Conservation (phyloP, 1,139 yeast genomes). For the Hemisphaericaspora xylanilytica region DNA sequence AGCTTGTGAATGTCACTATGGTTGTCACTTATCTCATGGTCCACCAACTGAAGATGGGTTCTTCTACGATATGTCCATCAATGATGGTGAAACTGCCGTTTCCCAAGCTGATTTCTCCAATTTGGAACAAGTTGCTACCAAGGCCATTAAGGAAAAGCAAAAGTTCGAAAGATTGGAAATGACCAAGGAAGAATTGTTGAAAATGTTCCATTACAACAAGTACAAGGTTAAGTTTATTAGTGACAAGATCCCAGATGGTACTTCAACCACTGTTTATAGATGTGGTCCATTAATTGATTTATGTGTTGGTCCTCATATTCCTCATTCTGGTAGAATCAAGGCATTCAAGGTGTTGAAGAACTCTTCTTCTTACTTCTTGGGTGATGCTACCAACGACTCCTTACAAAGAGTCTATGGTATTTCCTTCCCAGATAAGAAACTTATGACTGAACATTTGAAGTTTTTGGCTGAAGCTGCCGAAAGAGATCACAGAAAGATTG, state of each 20-base stretch:
- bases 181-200: slow-evolving; percentile 85
- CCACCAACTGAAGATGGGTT: slow-evolving; percentile 99
- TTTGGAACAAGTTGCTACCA: slow-evolving; percentile 84
- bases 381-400: slow-evolving; percentile 90
- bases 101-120: slow-evolving; percentile 79
- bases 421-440: slow-evolving; percentile 97
- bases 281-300: slow-evolving; percentile 97
- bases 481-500: slow-evolving; percentile 97
- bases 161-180: slow-evolving; percentile 90
- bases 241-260: slow-evolving; percentile 93
- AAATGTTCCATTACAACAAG: slow-evolving; percentile 94
- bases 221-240: slow-evolving; percentile 86
- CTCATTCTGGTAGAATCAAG: slow-evolving; percentile 96
- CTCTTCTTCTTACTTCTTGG: slow-evolving; percentile 94
- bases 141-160: slow-evolving; percentile 94
- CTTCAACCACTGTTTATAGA: slow-evolving; percentile 94
- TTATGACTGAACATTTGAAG: slow-evolving; percentile 92
- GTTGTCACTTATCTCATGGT: slow-evolving; percentile 84
- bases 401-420: slow-evolving; percentile 97
- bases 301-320: slow-evolving; percentile 98
- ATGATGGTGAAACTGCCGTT: slow-evolving; percentile 70
- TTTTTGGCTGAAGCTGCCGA: slow-evolving; percentile 95
- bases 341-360: slow-evolving; percentile 92
- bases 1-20: slow-evolving; percentile 94
- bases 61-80: slow-evolving; percentile 94